phyloP scores from a whole-genome alignment of 495 filamentous ascomycete species.

The Pseudomonodictys pantanalensis region DNA sequence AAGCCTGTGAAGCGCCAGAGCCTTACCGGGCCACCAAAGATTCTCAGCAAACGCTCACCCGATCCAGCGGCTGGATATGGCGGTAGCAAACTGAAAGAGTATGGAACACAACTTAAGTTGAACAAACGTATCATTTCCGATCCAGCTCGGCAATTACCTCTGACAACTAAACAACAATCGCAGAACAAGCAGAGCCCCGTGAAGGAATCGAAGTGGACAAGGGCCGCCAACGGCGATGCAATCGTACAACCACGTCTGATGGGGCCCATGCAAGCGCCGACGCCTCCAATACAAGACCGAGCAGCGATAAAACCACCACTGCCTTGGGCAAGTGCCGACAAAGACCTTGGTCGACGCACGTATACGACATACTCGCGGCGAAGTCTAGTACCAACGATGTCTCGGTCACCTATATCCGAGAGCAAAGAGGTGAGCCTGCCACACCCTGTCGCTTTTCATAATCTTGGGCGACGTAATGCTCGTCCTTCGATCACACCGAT shows the following conservation, averaged over 20 bases:
- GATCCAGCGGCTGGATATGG: not conserved
- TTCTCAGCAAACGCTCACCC: not conserved
- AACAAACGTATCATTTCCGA: conserved; percentile 13
- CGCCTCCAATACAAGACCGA: not conserved
- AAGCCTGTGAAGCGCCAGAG: not conserved
- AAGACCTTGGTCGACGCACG: conserved; percentile 9
- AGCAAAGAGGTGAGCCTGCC: conserved; percentile 24
- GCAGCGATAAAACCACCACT: not conserved
- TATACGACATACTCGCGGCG: not conserved
- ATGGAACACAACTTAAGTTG: not conserved
- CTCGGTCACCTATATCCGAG: not conserved
- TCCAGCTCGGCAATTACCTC: not conserved
- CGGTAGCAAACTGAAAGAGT: conserved; percentile 8
- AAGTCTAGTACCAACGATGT: not conserved
- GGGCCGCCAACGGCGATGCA: not conserved
- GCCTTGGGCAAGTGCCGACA: conserved; percentile 11
- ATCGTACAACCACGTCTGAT: conserved; percentile 26
- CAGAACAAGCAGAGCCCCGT: not conserved
- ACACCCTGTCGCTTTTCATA: conserved; percentile 23
- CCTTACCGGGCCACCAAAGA: not conserved
- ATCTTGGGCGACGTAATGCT: not conserved
- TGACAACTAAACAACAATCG: conserved; percentile 4
- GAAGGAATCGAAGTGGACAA: not conserved
- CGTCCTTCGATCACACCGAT: conserved; percentile 20
- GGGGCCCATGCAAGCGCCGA: conserved; percentile 17